Base-by-base conservation (phyloP, 2,329 filamentous ascomycete genomes). In the Monosporascus sp. region DNA sequence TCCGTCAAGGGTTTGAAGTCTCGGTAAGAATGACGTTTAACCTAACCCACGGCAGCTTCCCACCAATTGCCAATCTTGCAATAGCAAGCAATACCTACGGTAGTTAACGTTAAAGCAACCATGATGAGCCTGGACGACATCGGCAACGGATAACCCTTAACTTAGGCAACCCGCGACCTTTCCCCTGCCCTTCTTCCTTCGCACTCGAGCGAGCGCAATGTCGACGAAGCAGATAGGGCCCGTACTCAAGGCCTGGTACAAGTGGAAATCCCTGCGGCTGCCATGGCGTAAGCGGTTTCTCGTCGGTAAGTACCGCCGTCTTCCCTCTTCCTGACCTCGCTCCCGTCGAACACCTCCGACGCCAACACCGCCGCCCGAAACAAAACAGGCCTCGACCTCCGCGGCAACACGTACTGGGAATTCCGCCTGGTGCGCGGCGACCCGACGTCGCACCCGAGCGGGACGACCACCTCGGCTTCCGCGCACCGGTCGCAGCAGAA, bases 351-450 rank as follows among this genome's bases (percentile, higher is more conserved):
- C 35, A 37, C 37, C 40, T 48, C 26, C 45, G 18, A 28, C 49
- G 11, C 31, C 4, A 35, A 35, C 31, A 35, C 52, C 48, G 26
- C 41, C 22, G 20, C n/a, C 14, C 50, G 22, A 35, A 43, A 47
- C 22, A 14, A 26, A 41, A 22, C 58, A 87, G 84, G 85, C 59
- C 75, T 79, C 62, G 85, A 88, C 65, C 81, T 87, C 54, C 65
- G 81, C 24, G 83, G 84, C 52, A 87, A 87, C 71, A 86, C 84
- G 4, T 88, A 80, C 73, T 88, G 85, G 84, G 82, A 86, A 63
- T 86, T 87, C 70, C 77, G 76, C 54, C 78, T 85, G 59, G 62
- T 70, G 7, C 74, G 76, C 51, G 70, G 70, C 55, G 62, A 68
- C 52, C 60, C 57, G 18, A 47, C 43, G 14, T 46, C 43, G 24